Evolutionary conservation across 2,329 filamentous ascomycete species (phyloP), one percentile per base, ranked within the genome.

Genomic region (Colletotrichum navitas): DNA sequence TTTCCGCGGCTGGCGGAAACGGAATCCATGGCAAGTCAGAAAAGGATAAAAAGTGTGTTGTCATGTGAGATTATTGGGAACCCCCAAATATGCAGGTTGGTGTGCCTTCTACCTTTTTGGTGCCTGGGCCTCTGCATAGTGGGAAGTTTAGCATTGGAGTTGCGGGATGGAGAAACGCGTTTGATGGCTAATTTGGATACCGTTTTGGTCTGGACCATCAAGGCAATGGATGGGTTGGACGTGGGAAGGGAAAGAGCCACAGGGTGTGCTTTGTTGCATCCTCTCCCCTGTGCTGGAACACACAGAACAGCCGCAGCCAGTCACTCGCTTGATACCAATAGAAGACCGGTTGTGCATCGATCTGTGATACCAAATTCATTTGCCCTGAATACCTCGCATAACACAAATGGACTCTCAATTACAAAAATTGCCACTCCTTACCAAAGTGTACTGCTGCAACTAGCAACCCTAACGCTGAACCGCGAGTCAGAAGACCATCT

Each of bases 1-100:
- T 87, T 16, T 81, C 83, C 0, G 79, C 77, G 32, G 75, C 68
- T 60, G 78, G 73, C 55, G 29, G 65, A 45, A 63, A 63, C 36
- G 64, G 76, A 24, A 74, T 73, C 11, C 74, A 80, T 34, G 68
- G 74, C 41, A 79, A 79, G 52, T 80, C 77, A 73, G 81, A 84
- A 18, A 85, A 81, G 76, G 82, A 84, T 21, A 85, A 81, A 76
- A 89, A 85, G 75, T 89, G 88, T 75, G 73, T 80, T 29, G 79
- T 89, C 60, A 90, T 89, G 88, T 89, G 78, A 83, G 54, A 41
- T 14, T 29, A 7, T 3, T 2, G 16, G 39, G 18, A 45, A 34
- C 11, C 16, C 16, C n/a, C 34, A 16, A 2, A n/a, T 39, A 45
- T 34, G 32, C 29, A 61, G 18, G 39, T 18, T 14, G 36, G 14